Evolutionary conservation across 2,329 filamentous ascomycete genomes (phyloP).

Genomic region (Diaporthe sp.): DNA sequence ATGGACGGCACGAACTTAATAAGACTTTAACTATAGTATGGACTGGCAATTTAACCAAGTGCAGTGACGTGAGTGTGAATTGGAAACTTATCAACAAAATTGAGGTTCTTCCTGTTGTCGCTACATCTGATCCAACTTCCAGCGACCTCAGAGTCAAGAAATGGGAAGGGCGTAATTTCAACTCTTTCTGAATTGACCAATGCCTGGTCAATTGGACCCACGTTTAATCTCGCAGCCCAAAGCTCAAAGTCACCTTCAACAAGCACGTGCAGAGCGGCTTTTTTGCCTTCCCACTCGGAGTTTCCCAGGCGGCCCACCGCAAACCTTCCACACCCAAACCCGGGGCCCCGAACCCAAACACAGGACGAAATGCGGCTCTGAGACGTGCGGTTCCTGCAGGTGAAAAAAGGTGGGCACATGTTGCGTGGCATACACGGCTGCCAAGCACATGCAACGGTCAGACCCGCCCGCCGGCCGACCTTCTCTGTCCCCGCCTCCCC

Average conservation of each 20-base stretch:
- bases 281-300: neutral
- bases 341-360: neutral
- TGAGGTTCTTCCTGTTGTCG: neutral
- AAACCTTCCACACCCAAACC: neutral
- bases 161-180: too few relatives aligned
- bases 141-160: neutral
- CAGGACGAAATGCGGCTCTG: constrained; percentile 20
- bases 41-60: too few relatives aligned
- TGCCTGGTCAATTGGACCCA: neutral
- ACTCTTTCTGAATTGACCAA: too few relatives aligned
- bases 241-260: neutral
- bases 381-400: constrained; percentile 10
- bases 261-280: neutral
- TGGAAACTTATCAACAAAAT: neutral
- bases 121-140: neutral
- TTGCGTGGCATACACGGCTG: neutral
- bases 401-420: neutral
- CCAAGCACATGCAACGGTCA: constrained; percentile 4
- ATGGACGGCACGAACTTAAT: neutral
- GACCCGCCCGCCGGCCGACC: neutral
- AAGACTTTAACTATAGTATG: too few relatives aligned
- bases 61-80: neutral
- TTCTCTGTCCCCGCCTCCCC: neutral
- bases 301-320: neutral
- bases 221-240: neutral